Conservation (phyloP, 2,329 filamentous ascomycete species). For the Talaromyces sp. region DNA sequence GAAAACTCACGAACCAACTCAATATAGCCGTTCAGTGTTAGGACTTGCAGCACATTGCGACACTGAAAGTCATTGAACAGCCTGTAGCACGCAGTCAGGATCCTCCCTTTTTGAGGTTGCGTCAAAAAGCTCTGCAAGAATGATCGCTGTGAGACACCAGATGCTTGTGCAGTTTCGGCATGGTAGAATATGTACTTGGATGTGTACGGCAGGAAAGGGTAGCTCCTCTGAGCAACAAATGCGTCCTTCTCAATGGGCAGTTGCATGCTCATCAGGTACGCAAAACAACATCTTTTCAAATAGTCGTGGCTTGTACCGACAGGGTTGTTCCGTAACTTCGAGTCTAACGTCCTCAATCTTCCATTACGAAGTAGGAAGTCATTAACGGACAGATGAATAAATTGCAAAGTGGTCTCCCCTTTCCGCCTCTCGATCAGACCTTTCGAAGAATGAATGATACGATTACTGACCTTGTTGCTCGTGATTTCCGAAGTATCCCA, state of each 20-base stretch:
- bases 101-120: too few species aligned
- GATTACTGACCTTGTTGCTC: background rate
- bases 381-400: background rate
- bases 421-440: background rate
- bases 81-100: too few species aligned
- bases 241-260: background rate
- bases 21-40: too few species aligned
- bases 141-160: background rate
- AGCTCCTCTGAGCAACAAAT: background rate
- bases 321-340: background rate
- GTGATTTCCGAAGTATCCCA: background rate
- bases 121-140: background rate
- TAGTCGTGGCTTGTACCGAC: background rate
- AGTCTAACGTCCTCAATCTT: background rate
- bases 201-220: constrained; percentile 8
- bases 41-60: too few species aligned
- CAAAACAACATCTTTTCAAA: background rate
- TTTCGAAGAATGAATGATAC: background rate
- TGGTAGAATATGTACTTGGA: constrained; percentile 7
- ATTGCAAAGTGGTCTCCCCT: background rate
- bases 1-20: too few species aligned
- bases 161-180: constrained; percentile 10
- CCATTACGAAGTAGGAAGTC: background rate
- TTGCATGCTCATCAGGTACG: background rate
- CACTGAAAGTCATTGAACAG: too few species aligned